These are phyloP conservation scores for Acanthochlamys bracteata DNA, from an alignment of 106 monocot genomes.

Conservation along the genomic window DNA sequence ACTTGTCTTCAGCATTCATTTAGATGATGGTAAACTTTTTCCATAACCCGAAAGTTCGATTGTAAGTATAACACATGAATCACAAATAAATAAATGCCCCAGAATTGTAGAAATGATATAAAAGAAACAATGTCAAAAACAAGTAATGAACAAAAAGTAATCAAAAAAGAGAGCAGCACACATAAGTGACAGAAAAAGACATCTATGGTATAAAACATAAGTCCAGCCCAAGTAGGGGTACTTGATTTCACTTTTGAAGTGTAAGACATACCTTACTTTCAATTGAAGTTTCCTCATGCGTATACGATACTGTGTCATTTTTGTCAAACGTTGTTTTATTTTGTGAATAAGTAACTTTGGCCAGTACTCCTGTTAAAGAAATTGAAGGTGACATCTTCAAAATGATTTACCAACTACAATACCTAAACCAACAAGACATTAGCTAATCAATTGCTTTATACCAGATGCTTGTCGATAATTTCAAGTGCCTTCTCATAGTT, in stretches of 20 bases:
- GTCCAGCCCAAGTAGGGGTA: neutral
- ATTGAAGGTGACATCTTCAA: neutral
- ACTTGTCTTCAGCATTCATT: too few relatives aligned
- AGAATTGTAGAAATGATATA: too few relatives aligned
- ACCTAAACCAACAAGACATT: neutral
- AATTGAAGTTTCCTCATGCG: conserved; percentile 84
- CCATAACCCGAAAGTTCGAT: too few relatives aligned
- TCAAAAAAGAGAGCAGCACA: too few relatives aligned
- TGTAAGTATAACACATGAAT: too few relatives aligned
- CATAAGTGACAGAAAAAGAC: too few relatives aligned
- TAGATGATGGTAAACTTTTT: too few relatives aligned
- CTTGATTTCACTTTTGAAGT: neutral
- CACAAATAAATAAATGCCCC: too few relatives aligned
- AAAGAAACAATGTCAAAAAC: too few relatives aligned
- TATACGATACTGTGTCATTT: conserved; percentile 97
- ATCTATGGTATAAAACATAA: neutral
- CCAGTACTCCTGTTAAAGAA: conserved; percentile 72
- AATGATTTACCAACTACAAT: neutral
- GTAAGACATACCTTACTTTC: conserved; percentile 75
- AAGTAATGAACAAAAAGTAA: too few relatives aligned
- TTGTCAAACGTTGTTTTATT: conserved; percentile 90
- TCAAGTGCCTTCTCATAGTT: conserved; percentile 96
- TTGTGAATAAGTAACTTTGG: conserved; percentile 94
- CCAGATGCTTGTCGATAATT: conserved; percentile 81
- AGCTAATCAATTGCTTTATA: conserved; percentile 18